Base-by-base conservation (phyloP, 2,329 filamentous ascomycete species). In the Monosporascus sp. region DNA sequence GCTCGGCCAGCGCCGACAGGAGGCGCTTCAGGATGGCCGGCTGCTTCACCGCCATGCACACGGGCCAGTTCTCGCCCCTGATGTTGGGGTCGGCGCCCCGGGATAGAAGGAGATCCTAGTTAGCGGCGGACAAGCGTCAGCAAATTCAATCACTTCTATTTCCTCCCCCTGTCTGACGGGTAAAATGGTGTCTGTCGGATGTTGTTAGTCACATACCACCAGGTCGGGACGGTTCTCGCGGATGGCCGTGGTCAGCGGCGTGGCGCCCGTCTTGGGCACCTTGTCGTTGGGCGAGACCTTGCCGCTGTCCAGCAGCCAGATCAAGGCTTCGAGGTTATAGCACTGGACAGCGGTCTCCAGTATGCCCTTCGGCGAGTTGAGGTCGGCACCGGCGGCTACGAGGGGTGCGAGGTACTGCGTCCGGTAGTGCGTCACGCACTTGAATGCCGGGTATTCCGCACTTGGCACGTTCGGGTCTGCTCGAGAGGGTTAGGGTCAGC, bases 31-130 rank as follows among this genome's bases (percentile, higher is more conserved):
- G 76, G 44, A 89, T 79, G 0, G 68, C 66, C 0, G 86, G 85
- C 37, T 82, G 78, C 55, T 75, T 76, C 49, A 88, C 84, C 0
- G 86, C 84, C 81, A 89, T 84, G 66, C 80, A 85, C 11, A 88
- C 75, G 0, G 86, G 86, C 86, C 86, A 90, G 64, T 88, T 84
- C 61, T 86, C 76, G 36, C 85, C 85, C 16, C 85, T 77, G 19
- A 86, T 70, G 52, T 81, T 80, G 5, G 84, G 82, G 56, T 86
- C 81, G 0, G 83, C 84, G 11, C 84, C 62, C 20, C 60, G 57
- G 17, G 59, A 53, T 40, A 66, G 56, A 5, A 66, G 59, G 8
- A 59, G 49, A 27, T 63, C 59, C 59, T 60, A 20, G 22, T 31
- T 20, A 22, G 26, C 20, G 11, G 31, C 9, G 11, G 14, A 34